These are phyloP conservation scores for Eucalyptus regnans DNA, from an alignment of 345 rosid genomes.

Conservation along the genomic window DNA sequence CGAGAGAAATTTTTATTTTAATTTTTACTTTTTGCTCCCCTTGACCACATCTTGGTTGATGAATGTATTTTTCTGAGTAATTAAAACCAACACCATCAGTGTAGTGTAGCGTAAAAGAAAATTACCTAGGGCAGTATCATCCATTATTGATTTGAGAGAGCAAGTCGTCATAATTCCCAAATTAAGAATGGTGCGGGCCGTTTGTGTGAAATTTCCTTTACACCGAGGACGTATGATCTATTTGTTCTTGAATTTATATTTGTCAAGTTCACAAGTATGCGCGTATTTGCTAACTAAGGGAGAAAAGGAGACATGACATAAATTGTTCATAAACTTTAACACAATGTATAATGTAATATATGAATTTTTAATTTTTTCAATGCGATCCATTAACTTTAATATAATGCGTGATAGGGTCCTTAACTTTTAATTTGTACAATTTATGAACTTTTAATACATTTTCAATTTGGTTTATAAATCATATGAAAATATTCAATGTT, in stretches of 20 bases:
- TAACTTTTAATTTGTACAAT: rapidly evolving
- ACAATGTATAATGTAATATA: rapidly evolving
- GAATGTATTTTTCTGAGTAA: neutral
- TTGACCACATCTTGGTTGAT: neutral
- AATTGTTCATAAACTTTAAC: too few relatives aligned
- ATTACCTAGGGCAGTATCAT: neutral
- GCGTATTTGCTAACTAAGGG: neutral
- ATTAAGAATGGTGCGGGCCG: rapidly evolving
- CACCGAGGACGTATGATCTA: rapidly evolving
- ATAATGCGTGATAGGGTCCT: rapidly evolving
- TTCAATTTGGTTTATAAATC: rapidly evolving
- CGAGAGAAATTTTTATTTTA: neutral
- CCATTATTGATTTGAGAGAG: neutral
- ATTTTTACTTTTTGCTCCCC: neutral
- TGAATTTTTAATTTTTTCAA: too few relatives aligned
- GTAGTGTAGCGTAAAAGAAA: neutral
- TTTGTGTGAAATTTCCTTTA: neutral
- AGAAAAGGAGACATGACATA: rapidly evolving
- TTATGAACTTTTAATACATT: rapidly evolving
- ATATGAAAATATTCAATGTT: too few relatives aligned
- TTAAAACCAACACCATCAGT: neutral
- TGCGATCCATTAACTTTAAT: rapidly evolving
- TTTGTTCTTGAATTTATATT: neutral
- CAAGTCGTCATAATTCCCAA: neutral
- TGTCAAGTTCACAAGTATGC: neutral